phyloP scores from a whole-genome alignment of 495 filamentous ascomycete species.

The Podospora anserina region DNA sequence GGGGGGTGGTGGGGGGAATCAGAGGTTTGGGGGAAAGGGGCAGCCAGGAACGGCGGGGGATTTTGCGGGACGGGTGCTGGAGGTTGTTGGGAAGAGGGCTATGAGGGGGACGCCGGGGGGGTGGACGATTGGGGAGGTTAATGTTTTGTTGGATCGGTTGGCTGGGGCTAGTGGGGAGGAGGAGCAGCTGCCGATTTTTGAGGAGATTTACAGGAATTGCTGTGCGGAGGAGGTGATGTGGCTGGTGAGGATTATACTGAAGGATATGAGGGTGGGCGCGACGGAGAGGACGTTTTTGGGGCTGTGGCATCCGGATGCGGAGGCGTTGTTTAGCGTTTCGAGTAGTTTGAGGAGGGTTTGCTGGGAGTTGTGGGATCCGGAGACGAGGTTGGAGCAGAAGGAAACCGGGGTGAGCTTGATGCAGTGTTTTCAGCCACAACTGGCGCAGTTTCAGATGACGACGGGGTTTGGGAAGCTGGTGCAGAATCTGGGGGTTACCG shows the following conservation, averaged over 20 bases:
- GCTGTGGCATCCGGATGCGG: slow-evolving; percentile 91
- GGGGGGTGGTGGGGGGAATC: slow-evolving; percentile 56
- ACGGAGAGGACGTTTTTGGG: slow-evolving; percentile 90
- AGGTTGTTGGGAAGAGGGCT: slow-evolving; percentile 79
- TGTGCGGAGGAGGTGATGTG: slow-evolving; percentile 91
- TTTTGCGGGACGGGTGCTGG: slow-evolving; percentile 82
- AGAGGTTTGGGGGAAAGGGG: slow-evolving; percentile 54
- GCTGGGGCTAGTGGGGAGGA: slow-evolving; percentile 74
- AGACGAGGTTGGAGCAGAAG: slow-evolving; percentile 68
- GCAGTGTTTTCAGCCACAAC: slow-evolving; percentile 95
- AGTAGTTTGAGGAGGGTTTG: slow-evolving; percentile 87
- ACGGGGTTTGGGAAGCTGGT: slow-evolving; percentile 77
- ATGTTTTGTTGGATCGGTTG: slow-evolving; percentile 77
- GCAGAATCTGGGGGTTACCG: slow-evolving; percentile 62
- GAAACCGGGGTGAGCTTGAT: slow-evolving; percentile 76
- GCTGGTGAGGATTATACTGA: slow-evolving; percentile 90
- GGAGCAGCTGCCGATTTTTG: slow-evolving; percentile 73
- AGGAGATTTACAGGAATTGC: slow-evolving; percentile 84
- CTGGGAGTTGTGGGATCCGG: slow-evolving; percentile 85
- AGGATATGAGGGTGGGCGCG: slow-evolving; percentile 97
- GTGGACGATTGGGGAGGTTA: slow-evolving; percentile 85
- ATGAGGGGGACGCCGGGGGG: slow-evolving; percentile 70
- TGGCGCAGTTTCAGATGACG: slow-evolving; percentile 92
- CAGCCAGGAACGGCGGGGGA: slow-evolving; percentile 67
- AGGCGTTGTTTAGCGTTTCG: slow-evolving; percentile 85